Base-by-base conservation (phyloP, 352 stramenopile genomes). In the Phytophthora lateralis region DNA sequence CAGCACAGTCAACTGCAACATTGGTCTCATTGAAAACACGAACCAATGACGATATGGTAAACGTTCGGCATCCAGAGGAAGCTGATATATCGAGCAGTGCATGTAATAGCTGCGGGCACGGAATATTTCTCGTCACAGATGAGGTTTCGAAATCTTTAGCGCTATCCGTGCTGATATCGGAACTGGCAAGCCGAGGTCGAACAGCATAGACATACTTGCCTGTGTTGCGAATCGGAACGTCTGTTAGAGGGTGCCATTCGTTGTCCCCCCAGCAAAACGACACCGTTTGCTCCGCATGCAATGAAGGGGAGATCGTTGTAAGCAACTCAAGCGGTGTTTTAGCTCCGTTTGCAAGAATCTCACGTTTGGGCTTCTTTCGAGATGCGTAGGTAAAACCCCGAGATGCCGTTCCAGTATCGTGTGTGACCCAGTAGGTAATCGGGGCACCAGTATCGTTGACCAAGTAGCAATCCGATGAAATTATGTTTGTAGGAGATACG, bases 161-260 rank as follows among this genome's bases (percentile, higher is more conserved):
- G 10, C 21, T 69, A n/a, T 60, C 42, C 14, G 42, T 5, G 41
- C 42, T 17, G 37, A 32, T 44, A 6, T 57, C 42, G 12, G 26
- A 8, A 39, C 7, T 24, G 2, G 24, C 42, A 30, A 47, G 52
- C 15, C 27, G 63, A 62, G 81, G 66, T 6, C 84, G 66, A 21
- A 95, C 63, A 4, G 81, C 82, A 51, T 93, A 92, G 0, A 95
- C 71, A 45, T 88, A 93, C 47, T 90, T 91, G 14, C 86, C 84
- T 21, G 79, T 76, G 30, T 80, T 88, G 27, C 89, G 80, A 45
- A 93, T 91, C 2, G 83, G 79, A 17, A 95, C 79, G 29, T 93
- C 82, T 4, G 78, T 92, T 0, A 95, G 43, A 2, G 86, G 85
- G 47, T 91, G 65, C 86, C 86, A 95, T 4, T 77, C 61, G 11